Evolutionary conservation across 352 stramenopile species (phyloP).

Genomic region (Globisporangium uncinulatum): DNA sequence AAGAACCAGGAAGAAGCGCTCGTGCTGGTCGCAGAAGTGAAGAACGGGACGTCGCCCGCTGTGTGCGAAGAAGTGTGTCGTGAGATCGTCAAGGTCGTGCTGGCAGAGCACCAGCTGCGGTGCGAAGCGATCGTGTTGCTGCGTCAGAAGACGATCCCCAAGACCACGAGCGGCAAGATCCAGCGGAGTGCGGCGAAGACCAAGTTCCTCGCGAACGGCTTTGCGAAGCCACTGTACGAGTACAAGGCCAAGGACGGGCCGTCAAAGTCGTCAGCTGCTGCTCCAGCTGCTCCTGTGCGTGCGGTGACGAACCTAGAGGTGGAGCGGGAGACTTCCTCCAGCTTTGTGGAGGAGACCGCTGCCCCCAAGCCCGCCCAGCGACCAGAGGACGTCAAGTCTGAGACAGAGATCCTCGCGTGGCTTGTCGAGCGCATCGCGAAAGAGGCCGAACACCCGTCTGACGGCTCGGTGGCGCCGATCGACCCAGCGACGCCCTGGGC

Average conservation of each 20-base stretch:
- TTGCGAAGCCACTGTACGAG: conserved; percentile 46
- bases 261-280: conserved; percentile 3
- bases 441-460: conserved; percentile 21
- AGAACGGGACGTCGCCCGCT: conserved; percentile 48
- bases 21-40: conserved; percentile 74
- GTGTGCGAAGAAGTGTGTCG: conserved; percentile 47
- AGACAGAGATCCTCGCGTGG: conserved; percentile 69
- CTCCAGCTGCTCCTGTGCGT: background rate
- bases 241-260: conserved; percentile 35
- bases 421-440: conserved; percentile 56
- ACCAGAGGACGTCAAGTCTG: conserved; percentile 41
- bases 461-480: conserved; percentile 23
- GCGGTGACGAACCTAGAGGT: conserved; percentile 11
- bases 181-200: conserved; percentile 62
- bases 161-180: conserved; percentile 86
- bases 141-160: conserved; percentile 62
- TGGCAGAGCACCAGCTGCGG: conserved; percentile 65
- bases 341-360: background rate
- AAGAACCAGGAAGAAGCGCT: conserved; percentile 71
- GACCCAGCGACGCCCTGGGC: conserved; percentile 58
- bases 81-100: conserved; percentile 58
- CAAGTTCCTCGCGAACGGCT: conserved; percentile 38
- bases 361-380: conserved; percentile 14
- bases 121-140: conserved; percentile 74
- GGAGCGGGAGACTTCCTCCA: background rate